A percentile compares a stretch with the other conserved stretches of the same genome.
Evolutionary conservation across 371 early-diverging fungal species (phyloP).

Genomic region (Polyrhizophydium stewartii): DNA sequence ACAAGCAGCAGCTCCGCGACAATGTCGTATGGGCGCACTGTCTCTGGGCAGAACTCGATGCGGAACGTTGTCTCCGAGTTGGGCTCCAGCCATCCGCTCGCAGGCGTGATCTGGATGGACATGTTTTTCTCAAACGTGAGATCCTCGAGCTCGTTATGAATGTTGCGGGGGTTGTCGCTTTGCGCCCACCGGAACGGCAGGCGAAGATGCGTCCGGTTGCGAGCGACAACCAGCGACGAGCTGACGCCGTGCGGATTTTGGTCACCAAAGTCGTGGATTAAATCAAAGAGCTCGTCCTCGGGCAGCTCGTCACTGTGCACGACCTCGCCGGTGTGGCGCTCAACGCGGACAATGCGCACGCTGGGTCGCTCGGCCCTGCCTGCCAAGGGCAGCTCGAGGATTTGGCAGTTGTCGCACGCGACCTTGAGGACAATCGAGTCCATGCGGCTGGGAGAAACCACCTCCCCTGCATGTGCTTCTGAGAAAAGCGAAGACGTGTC

Average conservation of each 20-base stretch:
- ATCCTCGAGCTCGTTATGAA: not conserved
- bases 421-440: slow-evolving; percentile 21
- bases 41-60: slow-evolving; percentile 26
- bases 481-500: no score
- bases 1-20: slow-evolving; percentile 21
- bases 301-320: not conserved
- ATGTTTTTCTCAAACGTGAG: slow-evolving; percentile 2
- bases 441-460: no score
- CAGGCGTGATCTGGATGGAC: slow-evolving; percentile 20
- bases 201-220: slow-evolving; percentile 21
- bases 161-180: slow-evolving; percentile 22
- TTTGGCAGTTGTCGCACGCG: slow-evolving; percentile 44
- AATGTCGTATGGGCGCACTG: slow-evolving; percentile 23
- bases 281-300: slow-evolving; percentile 1
- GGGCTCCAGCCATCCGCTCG: slow-evolving; percentile 24
- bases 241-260: slow-evolving; percentile 28
- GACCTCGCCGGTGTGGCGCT: slow-evolving; percentile 6
- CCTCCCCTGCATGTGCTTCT: no score
- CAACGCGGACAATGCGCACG: slow-evolving; percentile 18
- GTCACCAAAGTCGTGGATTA: slow-evolving; percentile 17
- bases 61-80: slow-evolving; percentile 22
- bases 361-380: slow-evolving; percentile 30
- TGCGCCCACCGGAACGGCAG: slow-evolving; percentile 31
- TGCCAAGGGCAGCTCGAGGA: slow-evolving; percentile 25
- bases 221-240: slow-evolving; percentile 16